Base-by-base conservation (phyloP, 306 rosid species). In the Pueraria montana region DNA sequence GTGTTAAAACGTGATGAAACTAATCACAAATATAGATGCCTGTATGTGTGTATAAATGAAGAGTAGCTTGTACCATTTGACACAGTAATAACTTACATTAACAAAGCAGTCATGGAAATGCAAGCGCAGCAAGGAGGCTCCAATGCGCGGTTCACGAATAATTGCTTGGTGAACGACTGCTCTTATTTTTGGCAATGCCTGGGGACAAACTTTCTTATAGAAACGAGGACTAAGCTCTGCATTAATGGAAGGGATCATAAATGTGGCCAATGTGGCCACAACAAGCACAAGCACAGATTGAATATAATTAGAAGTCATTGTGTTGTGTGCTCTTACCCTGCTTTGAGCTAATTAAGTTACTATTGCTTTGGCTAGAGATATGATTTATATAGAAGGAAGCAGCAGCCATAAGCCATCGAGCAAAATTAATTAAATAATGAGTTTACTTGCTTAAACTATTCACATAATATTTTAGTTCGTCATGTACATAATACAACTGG, bases 101-200 rank as follows among this genome's bases (percentile, higher is more conserved):
- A 88, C 91, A 62, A 88, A 88, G 76, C 91, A 88, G 42, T 88
- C 91, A 50, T 88, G 91, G 72, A 88, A 88, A 61, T 88, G 91
- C 65, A 88, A 68, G 43, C 91, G 91, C 5, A 88, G 82, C 20
- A 88, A 78, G 14, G 89, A 88, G 2, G 89, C 90, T n/a, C 90
- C 90, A 13, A 73, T 74, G 32, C 88, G 90, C 14, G 4, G 66
- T 56, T 87, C 86, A 20, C 67, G 79, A 20, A 0, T 8, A 23
- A 87, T 84, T 48, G 86, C 90, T 21, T 8, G 17, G 16, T 40
- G 5, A 82, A 87, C 84, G 14, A 87, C 30, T 7, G 52, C 20
- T 55, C 49, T 67, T 26, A 87, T 82, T 59, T 24, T 9, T 4
- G 80, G 88, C 46, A 87, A 48, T 40, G 88, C 90, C 72, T 79